Evolutionary conservation across 139 green algal species (phyloP).

Genomic region (Picochlorum sp.): DNA sequence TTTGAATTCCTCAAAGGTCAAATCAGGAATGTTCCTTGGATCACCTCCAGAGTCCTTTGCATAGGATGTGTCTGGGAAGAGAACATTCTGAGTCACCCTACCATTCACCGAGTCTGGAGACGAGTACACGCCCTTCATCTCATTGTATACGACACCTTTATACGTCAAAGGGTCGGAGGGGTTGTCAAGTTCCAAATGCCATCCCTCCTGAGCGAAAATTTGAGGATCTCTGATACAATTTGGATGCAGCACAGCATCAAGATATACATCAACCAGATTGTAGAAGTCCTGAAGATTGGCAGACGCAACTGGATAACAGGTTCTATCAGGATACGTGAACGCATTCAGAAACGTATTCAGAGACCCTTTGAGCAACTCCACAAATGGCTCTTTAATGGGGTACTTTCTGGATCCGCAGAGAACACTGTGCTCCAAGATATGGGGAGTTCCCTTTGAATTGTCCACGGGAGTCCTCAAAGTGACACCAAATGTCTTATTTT

Average conservation of each 20-base stretch:
- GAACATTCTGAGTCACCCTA: constrained; percentile 61
- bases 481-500: constrained; percentile 99
- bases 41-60: constrained; percentile 87
- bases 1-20: constrained; percentile 94
- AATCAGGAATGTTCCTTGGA: constrained; percentile 79
- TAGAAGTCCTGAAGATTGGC: constrained; percentile 91
- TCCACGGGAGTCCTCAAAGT: constrained; percentile 89
- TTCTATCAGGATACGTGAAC: constrained; percentile 99
- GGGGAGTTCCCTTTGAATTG: constrained; percentile 81
- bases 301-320: constrained; percentile 94
- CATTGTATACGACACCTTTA: constrained; percentile 99
- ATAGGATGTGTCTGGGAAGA: constrained; percentile 86
- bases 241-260: constrained; percentile 95
- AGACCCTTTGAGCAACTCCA: constrained; percentile 94
- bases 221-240: constrained; percentile 73
- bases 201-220: constrained; percentile 89
- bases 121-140: constrained; percentile 99
- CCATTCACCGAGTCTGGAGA: constrained; percentile 84
- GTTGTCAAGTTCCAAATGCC: constrained; percentile 81
- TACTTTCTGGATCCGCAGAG: constrained; percentile 88
- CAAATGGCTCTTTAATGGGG: constrained; percentile 88
- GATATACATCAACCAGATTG: constrained; percentile 98
- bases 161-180: constrained; percentile 59
- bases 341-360: constrained; percentile 99
- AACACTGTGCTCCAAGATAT: constrained; percentile 98